A percentile compares a stretch with the other conserved stretches of the same genome.
phyloP scores from a whole-genome alignment of 2,329 filamentous ascomycete genomes.

The Diaporthe citri region DNA sequence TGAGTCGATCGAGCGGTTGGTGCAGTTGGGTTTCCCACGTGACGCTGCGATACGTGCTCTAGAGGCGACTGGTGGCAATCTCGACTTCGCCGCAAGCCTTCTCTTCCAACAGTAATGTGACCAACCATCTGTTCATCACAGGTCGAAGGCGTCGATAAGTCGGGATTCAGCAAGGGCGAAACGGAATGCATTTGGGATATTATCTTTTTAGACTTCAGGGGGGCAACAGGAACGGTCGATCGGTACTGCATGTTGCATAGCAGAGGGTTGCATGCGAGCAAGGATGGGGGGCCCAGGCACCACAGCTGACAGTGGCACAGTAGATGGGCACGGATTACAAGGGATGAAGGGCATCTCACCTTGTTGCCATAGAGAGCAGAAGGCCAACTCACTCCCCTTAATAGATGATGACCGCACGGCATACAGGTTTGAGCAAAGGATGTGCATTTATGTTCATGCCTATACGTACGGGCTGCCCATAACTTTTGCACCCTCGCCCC shows the following conservation, averaged over 20 bases:
- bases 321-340: constrained; percentile 15
- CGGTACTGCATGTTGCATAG: constrained; percentile 39
- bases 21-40: constrained; percentile 81
- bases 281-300: constrained; percentile 15
- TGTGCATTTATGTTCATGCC: constrained; percentile 5
- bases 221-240: constrained; percentile 5
- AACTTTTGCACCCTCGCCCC: neutral
- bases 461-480: neutral
- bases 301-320: constrained; percentile 8
- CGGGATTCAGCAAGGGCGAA: constrained; percentile 38
- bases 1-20: constrained; percentile 80
- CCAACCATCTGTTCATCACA: neutral
- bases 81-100: constrained; percentile 88
- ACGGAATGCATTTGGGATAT: constrained; percentile 14
- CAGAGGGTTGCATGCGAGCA: constrained; percentile 28
- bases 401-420: constrained; percentile 28
- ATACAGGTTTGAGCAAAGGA: neutral
- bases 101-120: constrained; percentile 68
- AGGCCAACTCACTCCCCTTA: constrained; percentile 5
- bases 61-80: constrained; percentile 84
- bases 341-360: neutral
- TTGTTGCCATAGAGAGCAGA: constrained; percentile 22
- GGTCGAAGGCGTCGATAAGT: constrained; percentile 12
- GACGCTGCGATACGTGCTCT: constrained; percentile 84
- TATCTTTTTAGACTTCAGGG: constrained; percentile 21